These are phyloP conservation scores for Stachybotrys chlorohalonatus DNA, from an alignment of 2,329 filamentous ascomycete genomes.

Conservation along the genomic window DNA sequence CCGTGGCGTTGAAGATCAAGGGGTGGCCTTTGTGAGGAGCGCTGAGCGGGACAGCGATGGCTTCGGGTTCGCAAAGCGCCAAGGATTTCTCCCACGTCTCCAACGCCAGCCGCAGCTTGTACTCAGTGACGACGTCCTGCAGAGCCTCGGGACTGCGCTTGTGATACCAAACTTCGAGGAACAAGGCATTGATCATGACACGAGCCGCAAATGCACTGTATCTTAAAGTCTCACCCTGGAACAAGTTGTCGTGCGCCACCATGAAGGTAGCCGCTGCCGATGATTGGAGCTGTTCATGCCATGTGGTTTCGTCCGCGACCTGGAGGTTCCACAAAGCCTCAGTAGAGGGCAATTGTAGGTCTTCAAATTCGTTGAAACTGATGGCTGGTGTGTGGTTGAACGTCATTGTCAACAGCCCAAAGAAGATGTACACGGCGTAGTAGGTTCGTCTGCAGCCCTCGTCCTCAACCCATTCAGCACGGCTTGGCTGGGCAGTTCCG, in stretches of 20 bases:
- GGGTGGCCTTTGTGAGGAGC: conserved; percentile 95
- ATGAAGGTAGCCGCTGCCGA: conserved; percentile 78
- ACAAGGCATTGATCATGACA: conserved; percentile 97
- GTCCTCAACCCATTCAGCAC: conserved; percentile 91
- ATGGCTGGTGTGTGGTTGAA: conserved; percentile 98
- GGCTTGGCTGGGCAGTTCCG: conserved; percentile 63
- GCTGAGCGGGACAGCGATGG: conserved; percentile 77
- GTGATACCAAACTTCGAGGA: conserved; percentile 98
- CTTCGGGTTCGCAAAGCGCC: conserved; percentile 86
- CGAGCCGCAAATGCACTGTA: conserved; percentile 97
- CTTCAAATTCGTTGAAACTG: conserved; percentile 96
- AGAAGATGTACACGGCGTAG: conserved; percentile 98
- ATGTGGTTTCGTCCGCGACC: conserved; percentile 66
- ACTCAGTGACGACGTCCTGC: conserved; percentile 95
- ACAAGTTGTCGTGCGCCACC: conserved; percentile 88
- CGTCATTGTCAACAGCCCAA: conserved; percentile 85
- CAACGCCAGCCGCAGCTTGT: conserved; percentile 88
- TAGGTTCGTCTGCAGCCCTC: conserved; percentile 95
- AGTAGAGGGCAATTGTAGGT: conserved; percentile 82
- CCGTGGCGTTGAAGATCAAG: conserved; percentile 95
- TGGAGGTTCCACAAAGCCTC: conserved; percentile 92
- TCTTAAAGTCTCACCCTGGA: conserved; percentile 80
- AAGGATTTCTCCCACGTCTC: conserved; percentile 99
- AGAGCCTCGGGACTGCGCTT: conserved; percentile 96
- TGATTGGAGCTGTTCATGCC: conserved; percentile 67